Percentiles rank a stretch among this genome's conserved stretches.
Evolutionary conservation across 306 rosid genomes (phyloP).

Genomic region (Ochetophila trinervis): DNA sequence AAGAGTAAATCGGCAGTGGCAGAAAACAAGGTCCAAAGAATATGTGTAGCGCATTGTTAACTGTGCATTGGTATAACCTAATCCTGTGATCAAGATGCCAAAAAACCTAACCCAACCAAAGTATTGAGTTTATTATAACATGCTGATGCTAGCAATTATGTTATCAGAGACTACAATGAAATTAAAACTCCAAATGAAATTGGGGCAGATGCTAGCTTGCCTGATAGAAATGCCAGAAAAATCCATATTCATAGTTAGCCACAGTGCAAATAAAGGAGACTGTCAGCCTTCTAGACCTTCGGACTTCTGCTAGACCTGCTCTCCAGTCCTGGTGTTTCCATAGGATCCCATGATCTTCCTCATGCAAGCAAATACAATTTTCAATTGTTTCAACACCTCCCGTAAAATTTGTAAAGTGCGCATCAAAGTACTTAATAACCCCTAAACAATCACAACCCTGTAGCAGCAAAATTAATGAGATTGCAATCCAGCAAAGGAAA

Average conservation of each 20-base stretch:
- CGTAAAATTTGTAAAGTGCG: conserved; percentile 67
- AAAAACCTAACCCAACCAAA: background rate
- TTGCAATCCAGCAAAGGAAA: conserved; percentile 4
- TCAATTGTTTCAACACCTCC: conserved; percentile 80
- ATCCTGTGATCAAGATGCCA: conserved; percentile 10
- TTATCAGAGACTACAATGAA: conserved; percentile 9
- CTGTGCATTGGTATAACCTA: background rate
- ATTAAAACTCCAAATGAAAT: conserved; percentile 1
- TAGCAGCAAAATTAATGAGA: conserved; percentile 10
- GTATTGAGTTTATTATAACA: background rate
- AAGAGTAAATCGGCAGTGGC: background rate
- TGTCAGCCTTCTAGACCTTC: conserved; percentile 71
- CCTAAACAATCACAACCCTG: conserved; percentile 91
- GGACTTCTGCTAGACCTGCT: conserved; percentile 76
- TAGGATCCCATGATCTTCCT: conserved; percentile 77
- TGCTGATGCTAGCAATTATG: conserved; percentile 8
- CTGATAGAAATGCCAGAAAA: conserved; percentile 85
- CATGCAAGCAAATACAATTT: conserved; percentile 82
- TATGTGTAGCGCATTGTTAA: conserved; percentile 3
- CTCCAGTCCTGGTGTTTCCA: conserved; percentile 97
- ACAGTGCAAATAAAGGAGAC: conserved; percentile 79
- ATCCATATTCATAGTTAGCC: conserved; percentile 79
- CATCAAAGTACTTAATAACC: conserved; percentile 67
- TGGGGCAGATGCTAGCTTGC: conserved; percentile 39
- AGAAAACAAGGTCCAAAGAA: conserved; percentile 11